Percentiles rank a stretch among this genome's conserved stretches.
phyloP scores from a whole-genome alignment of 345 rosid species.

The Raphanus raphanistrum region DNA sequence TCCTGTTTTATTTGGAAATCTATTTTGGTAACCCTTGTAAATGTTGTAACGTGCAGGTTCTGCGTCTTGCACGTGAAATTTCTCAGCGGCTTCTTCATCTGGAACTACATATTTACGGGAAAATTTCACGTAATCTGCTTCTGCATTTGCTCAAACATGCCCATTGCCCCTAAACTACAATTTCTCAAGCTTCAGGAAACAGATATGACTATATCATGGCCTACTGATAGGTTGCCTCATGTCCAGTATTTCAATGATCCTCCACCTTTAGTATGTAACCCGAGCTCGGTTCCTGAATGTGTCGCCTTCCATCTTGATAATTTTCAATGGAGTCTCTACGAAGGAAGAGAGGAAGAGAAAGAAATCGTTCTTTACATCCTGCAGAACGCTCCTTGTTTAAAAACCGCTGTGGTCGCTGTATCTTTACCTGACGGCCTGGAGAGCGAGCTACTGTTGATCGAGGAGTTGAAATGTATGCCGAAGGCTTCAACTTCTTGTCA shows the following conservation, averaged over 20 bases:
- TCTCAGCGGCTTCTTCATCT: background rate
- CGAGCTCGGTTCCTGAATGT: slow-evolving; percentile 4
- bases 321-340: background rate
- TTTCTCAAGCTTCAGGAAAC: background rate
- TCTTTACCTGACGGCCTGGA: background rate
- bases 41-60: background rate
- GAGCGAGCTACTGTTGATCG: background rate
- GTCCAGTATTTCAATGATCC: background rate
- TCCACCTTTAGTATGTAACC: background rate
- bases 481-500: slow-evolving; percentile 15
- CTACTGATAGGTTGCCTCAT: background rate
- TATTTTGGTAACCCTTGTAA: no score
- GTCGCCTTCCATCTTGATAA: background rate
- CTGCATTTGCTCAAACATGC: background rate
- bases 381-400: background rate
- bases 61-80: background rate
- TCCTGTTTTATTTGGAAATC: no score
- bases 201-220: background rate
- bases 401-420: slow-evolving; percentile 5
- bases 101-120: background rate
- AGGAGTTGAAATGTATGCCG: background rate
- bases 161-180: background rate
- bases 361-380: background rate
- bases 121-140: background rate
- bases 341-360: background rate